Evolutionary conservation across 2,329 filamentous ascomycete genomes (phyloP).

Genomic region (Phaeosphaeriaceae sp.): DNA sequence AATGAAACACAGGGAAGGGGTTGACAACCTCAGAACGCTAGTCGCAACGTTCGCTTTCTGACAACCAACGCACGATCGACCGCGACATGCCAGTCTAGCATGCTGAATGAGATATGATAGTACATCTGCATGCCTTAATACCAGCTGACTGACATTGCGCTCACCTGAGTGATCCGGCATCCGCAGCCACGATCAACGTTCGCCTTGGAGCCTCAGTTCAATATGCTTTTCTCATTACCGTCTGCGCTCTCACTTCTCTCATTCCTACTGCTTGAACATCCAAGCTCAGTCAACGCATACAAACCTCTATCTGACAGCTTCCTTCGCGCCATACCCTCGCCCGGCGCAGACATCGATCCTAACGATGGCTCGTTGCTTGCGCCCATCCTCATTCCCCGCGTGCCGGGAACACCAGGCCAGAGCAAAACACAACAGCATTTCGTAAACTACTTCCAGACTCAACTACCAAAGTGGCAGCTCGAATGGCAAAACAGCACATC

Average conservation of each 20-base stretch:
- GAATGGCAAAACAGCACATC: slow-evolving; percentile 90
- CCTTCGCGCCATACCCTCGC: slow-evolving; percentile 74
- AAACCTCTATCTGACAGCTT: slow-evolving; percentile 75
- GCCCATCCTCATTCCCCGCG: slow-evolving; percentile 85
- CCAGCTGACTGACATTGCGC: neutral
- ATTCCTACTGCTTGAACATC: slow-evolving; percentile 15
- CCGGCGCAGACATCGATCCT: slow-evolving; percentile 78
- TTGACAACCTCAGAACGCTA: neutral
- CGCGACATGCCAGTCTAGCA: neutral
- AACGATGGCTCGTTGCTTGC: slow-evolving; percentile 76
- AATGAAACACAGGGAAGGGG: slow-evolving; percentile 19
- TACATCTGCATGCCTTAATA: neutral
- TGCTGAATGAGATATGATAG: neutral
- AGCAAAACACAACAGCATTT: slow-evolving; percentile 79
- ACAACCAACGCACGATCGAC: neutral
- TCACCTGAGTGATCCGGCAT: neutral
- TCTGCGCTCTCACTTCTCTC: slow-evolving; percentile 18
- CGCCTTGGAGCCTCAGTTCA: neutral
- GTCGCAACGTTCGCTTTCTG: slow-evolving; percentile 2
- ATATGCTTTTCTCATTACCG: slow-evolving; percentile 25
- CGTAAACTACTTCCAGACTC: slow-evolving; percentile 75
- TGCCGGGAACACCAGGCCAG: slow-evolving; percentile 84
- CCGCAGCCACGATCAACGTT: neutral
- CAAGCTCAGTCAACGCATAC: slow-evolving; percentile 55
- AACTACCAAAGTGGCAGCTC: slow-evolving; percentile 80